A percentile compares a stretch with the other conserved stretches of the same genome.
Evolutionary conservation across 805 yeast genomes (phyloP).

Genomic region (Danielia oregonensis): DNA sequence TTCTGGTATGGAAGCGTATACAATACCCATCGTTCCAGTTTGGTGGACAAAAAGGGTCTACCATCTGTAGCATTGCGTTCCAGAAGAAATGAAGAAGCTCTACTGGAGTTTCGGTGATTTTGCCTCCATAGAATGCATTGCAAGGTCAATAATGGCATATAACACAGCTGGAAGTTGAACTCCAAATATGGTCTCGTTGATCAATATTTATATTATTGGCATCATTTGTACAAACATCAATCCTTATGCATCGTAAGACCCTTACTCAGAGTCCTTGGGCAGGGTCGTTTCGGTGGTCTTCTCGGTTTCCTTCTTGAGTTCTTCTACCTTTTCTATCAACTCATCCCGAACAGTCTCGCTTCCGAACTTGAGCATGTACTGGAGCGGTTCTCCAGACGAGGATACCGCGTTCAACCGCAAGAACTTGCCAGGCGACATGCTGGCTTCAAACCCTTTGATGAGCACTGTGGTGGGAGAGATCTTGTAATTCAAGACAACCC

Average conservation of each 20-base stretch:
- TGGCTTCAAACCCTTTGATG: conserved; percentile 79
- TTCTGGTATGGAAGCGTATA: conserved; percentile 62
- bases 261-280: too few relatives aligned
- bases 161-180: too few relatives aligned
- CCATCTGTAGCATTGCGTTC: conserved; percentile 86
- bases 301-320: conserved; percentile 21
- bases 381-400: conserved; percentile 61
- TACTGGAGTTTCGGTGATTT: conserved; percentile 1
- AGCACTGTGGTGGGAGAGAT: conserved; percentile 60
- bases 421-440: conserved; percentile 79
- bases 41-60: conserved; percentile 86
- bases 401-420: conserved; percentile 69
- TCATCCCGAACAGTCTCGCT: conserved; percentile 57
- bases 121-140: not conserved
- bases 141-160: too few relatives aligned
- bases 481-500: conserved; percentile 77
- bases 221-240: not conserved
- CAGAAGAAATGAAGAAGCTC: conserved; percentile 31
- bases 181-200: too few relatives aligned
- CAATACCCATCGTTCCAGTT: conserved; percentile 80
- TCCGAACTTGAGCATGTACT: conserved; percentile 75
- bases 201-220: conserved; percentile 1
- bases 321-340: conserved; percentile 49
- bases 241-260: too few relatives aligned
- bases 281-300: too few relatives aligned